Evolutionary conservation across 768 basidiomycete genomes (phyloP).

Genomic region (Amanita molliuscula): DNA sequence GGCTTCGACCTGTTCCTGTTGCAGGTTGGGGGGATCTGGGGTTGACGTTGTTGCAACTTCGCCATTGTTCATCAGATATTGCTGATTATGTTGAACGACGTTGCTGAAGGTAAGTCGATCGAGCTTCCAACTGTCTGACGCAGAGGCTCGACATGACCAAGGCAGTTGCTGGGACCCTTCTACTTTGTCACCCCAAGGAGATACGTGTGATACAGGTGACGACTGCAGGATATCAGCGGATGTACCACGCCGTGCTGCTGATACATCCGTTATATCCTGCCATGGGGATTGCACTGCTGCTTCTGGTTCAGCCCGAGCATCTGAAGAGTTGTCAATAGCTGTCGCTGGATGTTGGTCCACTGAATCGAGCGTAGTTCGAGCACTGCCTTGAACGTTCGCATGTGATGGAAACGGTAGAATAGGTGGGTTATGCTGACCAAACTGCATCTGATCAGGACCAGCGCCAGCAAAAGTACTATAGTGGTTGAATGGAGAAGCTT

Average conservation of each 20-base stretch:
- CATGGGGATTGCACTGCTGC: slow-evolving; percentile 23
- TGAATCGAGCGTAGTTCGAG: neutral
- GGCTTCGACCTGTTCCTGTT: neutral
- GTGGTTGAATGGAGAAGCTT: neutral
- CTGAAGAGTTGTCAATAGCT: slow-evolving; percentile 6
- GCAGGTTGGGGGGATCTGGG: neutral
- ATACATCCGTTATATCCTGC: slow-evolving; percentile 19
- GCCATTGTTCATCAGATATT: slow-evolving; percentile 23
- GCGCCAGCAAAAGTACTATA: neutral
- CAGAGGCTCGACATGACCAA: slow-evolving; percentile 42
- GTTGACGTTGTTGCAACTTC: neutral
- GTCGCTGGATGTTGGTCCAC: neutral
- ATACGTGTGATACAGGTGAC: slow-evolving; percentile 15
- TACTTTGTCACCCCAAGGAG: slow-evolving; percentile 27
- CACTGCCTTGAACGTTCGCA: neutral
- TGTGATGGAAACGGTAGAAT: neutral
- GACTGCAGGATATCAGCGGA: slow-evolving; percentile 36
- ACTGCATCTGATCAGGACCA: neutral
- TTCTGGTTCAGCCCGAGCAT: slow-evolving; percentile 10
- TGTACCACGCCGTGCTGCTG: slow-evolving; percentile 21
- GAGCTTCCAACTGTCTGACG: slow-evolving; percentile 38
- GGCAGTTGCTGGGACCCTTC: slow-evolving; percentile 21
- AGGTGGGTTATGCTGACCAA: neutral
- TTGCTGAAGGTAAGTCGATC: slow-evolving; percentile 48
- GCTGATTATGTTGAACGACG: slow-evolving; percentile 48